phyloP scores from a whole-genome alignment of 192 early-diverging fungal genomes.

The Backusella parvicylindrica region DNA sequence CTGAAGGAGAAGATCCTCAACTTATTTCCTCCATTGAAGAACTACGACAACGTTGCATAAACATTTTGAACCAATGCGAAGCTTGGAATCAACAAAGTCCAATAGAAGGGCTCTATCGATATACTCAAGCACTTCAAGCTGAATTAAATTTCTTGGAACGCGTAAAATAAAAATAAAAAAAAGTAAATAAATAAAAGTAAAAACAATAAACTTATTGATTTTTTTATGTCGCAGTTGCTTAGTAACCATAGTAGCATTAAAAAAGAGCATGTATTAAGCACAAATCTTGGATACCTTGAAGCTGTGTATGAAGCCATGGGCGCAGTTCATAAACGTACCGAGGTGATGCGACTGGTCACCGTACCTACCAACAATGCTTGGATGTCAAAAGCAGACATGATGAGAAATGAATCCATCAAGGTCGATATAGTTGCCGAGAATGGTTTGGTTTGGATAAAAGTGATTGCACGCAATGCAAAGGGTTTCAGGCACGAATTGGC shows the following conservation, averaged over 20 bases:
- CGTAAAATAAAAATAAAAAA: conserved; percentile 5
- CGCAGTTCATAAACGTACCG: background rate
- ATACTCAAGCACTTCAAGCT: conserved; percentile 17
- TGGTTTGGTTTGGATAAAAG: conserved; percentile 45
- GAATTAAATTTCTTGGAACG: conserved; percentile 29
- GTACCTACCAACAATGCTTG: conserved; percentile 17
- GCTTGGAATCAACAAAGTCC: conserved; percentile 4
- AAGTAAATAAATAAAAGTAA: background rate
- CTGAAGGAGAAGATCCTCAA: background rate
- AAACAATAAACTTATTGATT: background rate
- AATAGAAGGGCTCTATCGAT: conserved; percentile 27
- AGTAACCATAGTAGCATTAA: conserved; percentile 13
- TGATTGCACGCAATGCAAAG: conserved; percentile 47
- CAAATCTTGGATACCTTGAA: conserved; percentile 31
- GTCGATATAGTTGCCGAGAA: conserved; percentile 46
- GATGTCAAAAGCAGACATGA: conserved; percentile 13
- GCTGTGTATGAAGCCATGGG: conserved; percentile 31
- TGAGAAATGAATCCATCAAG: conserved; percentile 27
- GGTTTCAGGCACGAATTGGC: conserved; percentile 46
- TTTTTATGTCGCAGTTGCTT: conserved; percentile 18
- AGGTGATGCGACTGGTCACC: conserved; percentile 10
- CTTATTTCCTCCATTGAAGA: background rate
- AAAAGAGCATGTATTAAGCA: conserved; percentile 26
- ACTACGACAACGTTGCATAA: background rate
- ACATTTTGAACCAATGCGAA: conserved; percentile 6